phyloP scores from a whole-genome alignment of 2,329 filamentous ascomycete species.

The Aureobasidium musti region DNA sequence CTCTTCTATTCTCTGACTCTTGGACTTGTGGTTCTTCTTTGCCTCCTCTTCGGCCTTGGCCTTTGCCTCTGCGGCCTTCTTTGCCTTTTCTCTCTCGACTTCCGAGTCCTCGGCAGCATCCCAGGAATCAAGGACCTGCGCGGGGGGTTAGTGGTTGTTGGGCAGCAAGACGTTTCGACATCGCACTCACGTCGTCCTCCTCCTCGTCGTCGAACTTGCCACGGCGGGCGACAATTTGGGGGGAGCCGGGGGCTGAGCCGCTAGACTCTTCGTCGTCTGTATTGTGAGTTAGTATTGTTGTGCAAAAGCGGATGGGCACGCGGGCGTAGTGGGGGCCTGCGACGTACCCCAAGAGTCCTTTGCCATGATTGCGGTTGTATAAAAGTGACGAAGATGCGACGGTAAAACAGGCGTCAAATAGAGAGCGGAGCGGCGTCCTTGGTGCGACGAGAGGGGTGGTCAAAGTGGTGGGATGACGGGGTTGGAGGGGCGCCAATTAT shows the following conservation, averaged over 20 bases:
- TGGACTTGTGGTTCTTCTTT: conserved; percentile 87
- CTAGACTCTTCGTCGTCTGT: conserved; percentile 57
- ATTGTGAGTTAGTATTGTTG: conserved; percentile 13
- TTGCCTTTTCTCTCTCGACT: conserved; percentile 90
- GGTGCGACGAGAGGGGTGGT: conserved; percentile 12
- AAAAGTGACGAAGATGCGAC: not conserved
- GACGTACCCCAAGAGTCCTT: conserved; percentile 31
- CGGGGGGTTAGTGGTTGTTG: conserved; percentile 33
- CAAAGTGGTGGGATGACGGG: conserved; percentile 17
- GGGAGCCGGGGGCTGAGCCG: conserved; percentile 53
- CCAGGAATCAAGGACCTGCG: conserved; percentile 90
- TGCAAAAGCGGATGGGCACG: conserved; percentile 4
- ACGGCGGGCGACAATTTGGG: conserved; percentile 50
- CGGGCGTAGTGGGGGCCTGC: not conserved
- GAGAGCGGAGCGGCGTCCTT: not conserved
- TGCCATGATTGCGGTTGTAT: conserved; percentile 31
- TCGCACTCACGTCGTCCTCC: conserved; percentile 65
- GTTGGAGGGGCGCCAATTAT: conserved; percentile 24
- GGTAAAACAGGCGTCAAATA: conserved; percentile 8
- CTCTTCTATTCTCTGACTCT: conserved; percentile 81
- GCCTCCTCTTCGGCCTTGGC: conserved; percentile 87
- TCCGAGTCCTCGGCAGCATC: conserved; percentile 96
- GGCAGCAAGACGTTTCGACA: conserved; percentile 10
- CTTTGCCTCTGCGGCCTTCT: conserved; percentile 81
- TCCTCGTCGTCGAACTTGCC: conserved; percentile 93